Evolutionary conservation across 1,139 yeast species (phyloP).

Genomic region (Magnusiomyces fungicola): DNA sequence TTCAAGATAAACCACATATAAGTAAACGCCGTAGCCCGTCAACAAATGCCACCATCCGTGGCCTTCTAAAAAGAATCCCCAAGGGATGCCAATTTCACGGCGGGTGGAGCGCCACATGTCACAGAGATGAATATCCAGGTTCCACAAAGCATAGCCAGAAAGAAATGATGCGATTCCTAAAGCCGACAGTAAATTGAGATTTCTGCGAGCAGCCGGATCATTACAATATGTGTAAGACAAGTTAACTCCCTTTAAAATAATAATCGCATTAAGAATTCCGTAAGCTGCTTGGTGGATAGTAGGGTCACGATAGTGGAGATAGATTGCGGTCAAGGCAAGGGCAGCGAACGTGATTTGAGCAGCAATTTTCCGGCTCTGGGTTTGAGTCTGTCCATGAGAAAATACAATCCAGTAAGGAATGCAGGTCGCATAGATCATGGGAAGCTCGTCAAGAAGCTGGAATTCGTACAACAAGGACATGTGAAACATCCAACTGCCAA

Average conservation of each 20-base stretch:
- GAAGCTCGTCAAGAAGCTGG: constrained; percentile 89
- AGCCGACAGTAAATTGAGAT: constrained; percentile 48
- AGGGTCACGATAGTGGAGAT: constrained; percentile 68
- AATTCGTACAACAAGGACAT: constrained; percentile 87
- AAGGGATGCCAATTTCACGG: constrained; percentile 72
- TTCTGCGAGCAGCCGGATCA: constrained; percentile 40
- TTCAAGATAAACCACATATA: constrained; percentile 52
- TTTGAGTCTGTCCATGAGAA: constrained; percentile 48
- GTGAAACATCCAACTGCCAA: constrained; percentile 93
- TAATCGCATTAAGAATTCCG: constrained; percentile 53
- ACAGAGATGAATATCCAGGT: constrained; percentile 78
- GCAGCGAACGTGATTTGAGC: constrained; percentile 36
- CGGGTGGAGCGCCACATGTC: constrained; percentile 53
- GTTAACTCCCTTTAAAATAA: constrained; percentile 48
- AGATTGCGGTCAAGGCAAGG: constrained; percentile 52
- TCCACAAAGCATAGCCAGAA: constrained; percentile 75
- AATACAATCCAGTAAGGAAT: constrained; percentile 89
- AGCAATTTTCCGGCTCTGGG: constrained; percentile 33
- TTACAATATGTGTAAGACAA: constrained; percentile 48
- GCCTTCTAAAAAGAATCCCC: constrained; percentile 80
- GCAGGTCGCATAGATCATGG: constrained; percentile 97
- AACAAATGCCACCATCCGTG: constrained; percentile 98
- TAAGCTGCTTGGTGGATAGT: constrained; percentile 81
- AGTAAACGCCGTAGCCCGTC: constrained; percentile 78
- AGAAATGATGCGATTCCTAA: constrained; percentile 60